These are phyloP conservation scores for Xylariaceae sp. DNA, from an alignment of 2,329 filamentous ascomycete genomes.

Conservation along the genomic window DNA sequence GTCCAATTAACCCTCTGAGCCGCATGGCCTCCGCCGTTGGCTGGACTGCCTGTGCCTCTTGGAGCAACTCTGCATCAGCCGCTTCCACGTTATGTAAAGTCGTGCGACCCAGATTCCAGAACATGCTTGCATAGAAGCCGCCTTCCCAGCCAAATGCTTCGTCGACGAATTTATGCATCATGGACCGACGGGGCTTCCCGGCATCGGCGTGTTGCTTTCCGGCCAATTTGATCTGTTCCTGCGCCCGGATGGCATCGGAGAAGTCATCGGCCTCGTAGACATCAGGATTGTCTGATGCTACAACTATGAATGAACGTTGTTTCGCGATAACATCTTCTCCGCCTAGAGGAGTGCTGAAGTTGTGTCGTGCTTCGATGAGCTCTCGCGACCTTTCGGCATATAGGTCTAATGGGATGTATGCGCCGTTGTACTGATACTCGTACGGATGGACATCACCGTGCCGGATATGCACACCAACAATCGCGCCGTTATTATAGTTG, in stretches of 20 bases:
- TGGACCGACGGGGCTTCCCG: conserved; percentile 40
- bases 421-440: conserved; percentile 71
- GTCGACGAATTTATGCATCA: conserved; percentile 65
- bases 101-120: conserved; percentile 68
- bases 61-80: conserved; percentile 29
- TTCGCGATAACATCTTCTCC: conserved; percentile 35
- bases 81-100: conserved; percentile 36
- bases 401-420: conserved; percentile 70
- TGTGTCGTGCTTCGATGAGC: conserved; percentile 49
- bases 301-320: conserved; percentile 48
- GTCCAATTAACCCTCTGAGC: conserved; percentile 68
- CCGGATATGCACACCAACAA: conserved; percentile 73
- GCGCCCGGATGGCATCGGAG: conserved; percentile 54
- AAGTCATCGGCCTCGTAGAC: conserved; percentile 67
- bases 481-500: conserved; percentile 45
- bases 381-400: conserved; percentile 60
- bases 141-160: conserved; percentile 83
- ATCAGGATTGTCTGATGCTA: conserved; percentile 79
- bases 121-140: conserved; percentile 77
- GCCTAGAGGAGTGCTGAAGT: conserved; percentile 34
- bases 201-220: conserved; percentile 51
- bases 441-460: conserved; percentile 74
- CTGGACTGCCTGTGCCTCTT: conserved; percentile 11
- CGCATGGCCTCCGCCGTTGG: conserved; percentile 55
- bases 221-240: conserved; percentile 73